Base-by-base conservation (phyloP, 2,329 filamentous ascomycete genomes). In the Oidium heveae region DNA sequence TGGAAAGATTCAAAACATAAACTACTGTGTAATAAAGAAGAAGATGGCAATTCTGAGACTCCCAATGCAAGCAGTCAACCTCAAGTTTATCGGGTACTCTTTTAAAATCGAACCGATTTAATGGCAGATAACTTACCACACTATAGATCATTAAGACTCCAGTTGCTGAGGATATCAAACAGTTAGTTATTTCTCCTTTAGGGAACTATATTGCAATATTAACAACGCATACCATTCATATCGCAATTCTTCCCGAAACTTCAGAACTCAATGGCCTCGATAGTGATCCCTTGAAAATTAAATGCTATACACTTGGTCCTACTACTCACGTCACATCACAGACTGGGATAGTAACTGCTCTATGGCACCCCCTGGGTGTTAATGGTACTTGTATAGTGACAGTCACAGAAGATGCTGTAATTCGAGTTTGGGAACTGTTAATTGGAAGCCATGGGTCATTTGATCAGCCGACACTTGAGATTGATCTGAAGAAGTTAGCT, bases 361-460 rank as follows among this genome's bases (percentile, higher is more conserved):
- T 95, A 56, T 98, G 91, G 89, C 91, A 98, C 68, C 91, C 91
- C 0, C 72, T 96, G 0, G 88, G 88, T 1, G 80, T 89, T 12
- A 78, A 83, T 57, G 84, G 84, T 34, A 80, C 79, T 22, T 87
- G 85, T 55, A 70, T 98, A 34, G 82, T 96, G 20, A 96, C 91
- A 0, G 76, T 95, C 44, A 94, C 91, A 1, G 77, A 79, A 54
- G 87, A 95, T 65, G 86, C 88, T 7, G 80, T 88, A 39, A 84
- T 96, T 4, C 79, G 91, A 37, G 69, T 95, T 16, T 96, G 89
- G 88, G 88, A 95, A 64, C 67, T 96, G 55, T 86, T 87, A 32
- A 75, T 79, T n/a, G 74, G 80, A 37, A 84, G 94, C 65, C 77
- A 86, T 55, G 88, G 82, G 75, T 88, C 86, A 0, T 94, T 94